Percentiles rank a stretch among this genome's conserved stretches.
These are phyloP conservation scores for Phytophthora aleatoria DNA, from an alignment of 352 stramenopile genomes.

Conservation along the genomic window DNA sequence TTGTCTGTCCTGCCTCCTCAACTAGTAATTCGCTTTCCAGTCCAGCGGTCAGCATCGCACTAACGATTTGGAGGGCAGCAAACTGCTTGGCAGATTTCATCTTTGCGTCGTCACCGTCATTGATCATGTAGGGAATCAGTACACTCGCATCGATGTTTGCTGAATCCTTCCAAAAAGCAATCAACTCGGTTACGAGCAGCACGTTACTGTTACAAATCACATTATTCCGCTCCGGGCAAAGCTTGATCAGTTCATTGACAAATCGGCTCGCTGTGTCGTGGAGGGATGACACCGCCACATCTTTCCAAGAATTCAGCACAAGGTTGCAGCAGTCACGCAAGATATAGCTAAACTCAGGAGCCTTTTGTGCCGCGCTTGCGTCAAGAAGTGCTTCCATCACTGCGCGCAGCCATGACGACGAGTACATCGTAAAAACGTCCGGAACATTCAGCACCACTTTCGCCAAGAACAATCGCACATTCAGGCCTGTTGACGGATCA, in stretches of 20 bases:
- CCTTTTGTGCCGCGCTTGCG: slow-evolving; percentile 35
- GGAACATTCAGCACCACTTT: slow-evolving; percentile 77
- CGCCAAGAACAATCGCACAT: slow-evolving; percentile 71
- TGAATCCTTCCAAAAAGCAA: slow-evolving; percentile 58
- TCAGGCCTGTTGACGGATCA: slow-evolving; percentile 45
- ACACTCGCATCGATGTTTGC: slow-evolving; percentile 44
- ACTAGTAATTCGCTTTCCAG: slow-evolving; percentile 33
- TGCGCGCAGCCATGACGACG: slow-evolving; percentile 50
- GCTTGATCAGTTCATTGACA: slow-evolving; percentile 57
- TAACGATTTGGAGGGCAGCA: slow-evolving; percentile 64
- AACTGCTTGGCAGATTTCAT: slow-evolving; percentile 52
- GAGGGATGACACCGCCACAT: slow-evolving; percentile 29
- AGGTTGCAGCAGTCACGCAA: slow-evolving; percentile 76
- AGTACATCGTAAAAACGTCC: slow-evolving; percentile 58
- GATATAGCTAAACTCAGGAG: slow-evolving; percentile 74
- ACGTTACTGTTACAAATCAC: slow-evolving; percentile 76
- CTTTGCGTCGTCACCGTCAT: slow-evolving; percentile 43
- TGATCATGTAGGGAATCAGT: slow-evolving; percentile 46
- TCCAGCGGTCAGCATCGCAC: slow-evolving; percentile 52
- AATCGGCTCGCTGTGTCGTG: slow-evolving; percentile 45
- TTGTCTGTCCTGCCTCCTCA: slow-evolving; percentile 26
- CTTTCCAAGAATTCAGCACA: slow-evolving; percentile 57
- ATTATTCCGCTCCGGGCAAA: slow-evolving; percentile 58
- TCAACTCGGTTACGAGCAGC: slow-evolving; percentile 54
- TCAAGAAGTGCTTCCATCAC: slow-evolving; percentile 66